Percentiles rank a stretch among this genome's conserved stretches.
Evolutionary conservation across 2,329 filamentous ascomycete species (phyloP).

Genomic region (Westerdykella aurantiaca): DNA sequence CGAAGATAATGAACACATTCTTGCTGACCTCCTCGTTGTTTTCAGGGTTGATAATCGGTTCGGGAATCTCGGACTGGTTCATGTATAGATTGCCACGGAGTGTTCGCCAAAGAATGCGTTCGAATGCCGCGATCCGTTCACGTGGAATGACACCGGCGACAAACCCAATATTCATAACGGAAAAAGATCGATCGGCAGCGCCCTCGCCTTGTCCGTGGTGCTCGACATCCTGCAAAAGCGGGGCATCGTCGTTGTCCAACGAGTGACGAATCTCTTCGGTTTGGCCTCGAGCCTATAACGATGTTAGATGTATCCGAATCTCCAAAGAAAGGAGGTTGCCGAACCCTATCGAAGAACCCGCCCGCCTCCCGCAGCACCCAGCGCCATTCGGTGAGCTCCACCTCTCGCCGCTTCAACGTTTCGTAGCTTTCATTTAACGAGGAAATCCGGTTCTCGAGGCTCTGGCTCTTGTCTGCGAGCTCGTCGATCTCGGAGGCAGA

Average conservation of each 20-base stretch:
- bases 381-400: slow-evolving; percentile 95
- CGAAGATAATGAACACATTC: slow-evolving; percentile 99
- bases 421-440: slow-evolving; percentile 98
- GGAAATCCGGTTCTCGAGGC: slow-evolving; percentile 82
- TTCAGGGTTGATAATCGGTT: slow-evolving; percentile 83
- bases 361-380: slow-evolving; percentile 96
- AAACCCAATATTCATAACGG: slow-evolving; percentile 97
- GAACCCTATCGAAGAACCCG: slow-evolving; percentile 82
- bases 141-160: slow-evolving; percentile 92
- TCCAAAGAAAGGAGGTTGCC: slow-evolving; percentile 1
- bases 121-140: slow-evolving; percentile 89
- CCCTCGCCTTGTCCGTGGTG: slow-evolving; percentile 66
- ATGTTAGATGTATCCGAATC: slow-evolving; percentile 1
- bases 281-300: slow-evolving; percentile 69
- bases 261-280: slow-evolving; percentile 95
- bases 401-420: slow-evolving; percentile 94
- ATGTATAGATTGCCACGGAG: slow-evolving; percentile 97
- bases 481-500: slow-evolving; percentile 95
- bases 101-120: slow-evolving; percentile 95
- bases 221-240: slow-evolving; percentile 87
- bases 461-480: slow-evolving; percentile 84
- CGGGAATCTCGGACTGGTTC: slow-evolving; percentile 98
- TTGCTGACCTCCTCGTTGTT: slow-evolving; percentile 91
- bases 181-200: slow-evolving; percentile 73
- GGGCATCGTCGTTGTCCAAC: slow-evolving; percentile 81